Base-by-base conservation (phyloP, 2,329 filamentous ascomycete species). In the Ascochyta koolunga region DNA sequence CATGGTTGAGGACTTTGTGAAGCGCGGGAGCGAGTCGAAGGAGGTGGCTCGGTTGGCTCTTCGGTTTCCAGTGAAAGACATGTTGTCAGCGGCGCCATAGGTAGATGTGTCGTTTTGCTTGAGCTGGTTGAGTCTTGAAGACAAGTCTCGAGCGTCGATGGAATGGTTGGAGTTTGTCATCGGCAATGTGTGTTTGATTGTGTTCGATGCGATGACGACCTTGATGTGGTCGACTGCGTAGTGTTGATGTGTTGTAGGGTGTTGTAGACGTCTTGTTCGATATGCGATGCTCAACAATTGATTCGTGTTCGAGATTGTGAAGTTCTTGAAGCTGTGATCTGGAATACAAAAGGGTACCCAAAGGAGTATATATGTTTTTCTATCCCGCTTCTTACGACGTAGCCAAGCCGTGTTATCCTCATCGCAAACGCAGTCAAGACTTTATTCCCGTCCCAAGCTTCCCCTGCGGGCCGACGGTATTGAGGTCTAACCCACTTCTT, bases 151-250 rank as follows among this genome's bases (percentile, higher is more conserved):
- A 42, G 64, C 56, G 62, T 68, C 58, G 56, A 70, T 60, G 39
- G 55, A 43, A 56, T 62, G 52, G 50, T 58, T 60, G 53, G 60
- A 58, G 62, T 67, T 58, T 60, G 67, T 70, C 71, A 72, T 72
- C 67, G 64, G 56, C 64, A 54, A 65, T 51, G 45, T 25, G 50
- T 44, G 21, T 42, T 35, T 42, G 16, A 16, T 25, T 43, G 16
- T 35, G n/a, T 56, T 35, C 15, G 18, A 19, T 18, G 27, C 32
- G 9, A 33, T 36, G 22, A 18, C 50, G 25, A 54, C 43, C 33
- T 54, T 19, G n/a, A 13, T 31, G 33, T 41, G 36, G 36, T 46
- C 40, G 39, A 50, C 25, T 27, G 29, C 49, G 39, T 54, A 50
- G 32, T 13, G 35, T 48, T 45, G 32, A 25, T 52, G 31, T 43